These are phyloP conservation scores for Blastomyces emzantsi DNA, from an alignment of 2,329 filamentous ascomycete species.

Conservation along the genomic window DNA sequence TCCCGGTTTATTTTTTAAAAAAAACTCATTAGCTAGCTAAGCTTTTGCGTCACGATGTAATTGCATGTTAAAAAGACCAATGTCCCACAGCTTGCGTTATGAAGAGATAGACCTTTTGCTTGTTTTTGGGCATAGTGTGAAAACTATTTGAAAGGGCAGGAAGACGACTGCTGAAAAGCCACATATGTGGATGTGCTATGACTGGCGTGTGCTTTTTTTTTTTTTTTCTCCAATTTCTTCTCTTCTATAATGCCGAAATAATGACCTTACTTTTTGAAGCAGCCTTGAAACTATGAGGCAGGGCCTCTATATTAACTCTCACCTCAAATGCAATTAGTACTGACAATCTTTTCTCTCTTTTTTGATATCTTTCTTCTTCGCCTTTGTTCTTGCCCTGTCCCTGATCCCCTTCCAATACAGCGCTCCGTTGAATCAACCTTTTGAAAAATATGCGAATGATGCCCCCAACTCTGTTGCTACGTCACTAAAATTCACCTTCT, in stretches of 20 bases:
- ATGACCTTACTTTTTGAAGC: not conserved
- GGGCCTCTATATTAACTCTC: not conserved
- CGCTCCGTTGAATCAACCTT: not conserved
- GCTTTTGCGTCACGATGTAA: not conserved
- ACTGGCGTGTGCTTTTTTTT: not conserved
- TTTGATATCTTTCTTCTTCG: not conserved
- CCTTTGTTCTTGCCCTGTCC: not conserved
- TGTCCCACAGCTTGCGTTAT: constrained; percentile 2
- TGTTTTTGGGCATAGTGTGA: constrained; percentile 5
- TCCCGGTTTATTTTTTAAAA: not conserved
- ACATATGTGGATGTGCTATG: not conserved
- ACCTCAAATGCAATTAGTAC: not conserved
- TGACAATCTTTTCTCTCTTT: not conserved
- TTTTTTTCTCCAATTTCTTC: not conserved
- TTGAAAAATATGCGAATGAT: not conserved
- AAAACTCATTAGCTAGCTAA: not conserved
- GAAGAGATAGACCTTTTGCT: constrained; percentile 6
- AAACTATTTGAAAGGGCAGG: not conserved
- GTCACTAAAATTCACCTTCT: not conserved
- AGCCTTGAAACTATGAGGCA: not conserved
- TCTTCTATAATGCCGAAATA: not conserved
- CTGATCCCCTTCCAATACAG: not conserved
- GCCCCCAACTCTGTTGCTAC: not conserved
- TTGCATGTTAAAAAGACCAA: not conserved
- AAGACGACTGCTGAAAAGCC: not conserved